Evolutionary conservation across 2,329 filamentous ascomycete genomes (phyloP), one percentile per base, ranked within the genome.

Genomic region (Alternaria arbusti): DNA sequence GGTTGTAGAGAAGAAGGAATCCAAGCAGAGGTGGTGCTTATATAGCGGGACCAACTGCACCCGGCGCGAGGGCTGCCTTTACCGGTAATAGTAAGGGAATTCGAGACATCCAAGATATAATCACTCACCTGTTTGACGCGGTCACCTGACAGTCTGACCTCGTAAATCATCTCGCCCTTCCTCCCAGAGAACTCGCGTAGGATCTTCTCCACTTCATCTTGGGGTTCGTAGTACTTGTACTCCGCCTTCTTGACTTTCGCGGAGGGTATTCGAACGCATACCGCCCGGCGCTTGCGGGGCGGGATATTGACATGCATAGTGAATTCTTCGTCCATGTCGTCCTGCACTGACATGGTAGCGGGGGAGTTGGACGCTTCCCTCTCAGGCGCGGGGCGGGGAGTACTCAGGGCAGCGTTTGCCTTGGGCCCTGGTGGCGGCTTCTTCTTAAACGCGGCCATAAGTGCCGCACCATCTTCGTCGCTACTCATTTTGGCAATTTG

Each of bases 121-220:
- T 57, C 64, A 79, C 82, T 74, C 72, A 86, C 84, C 76, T 79
- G 67, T 65, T 80, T 79, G 11, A 73, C 73, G 46, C 71, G 72
- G 15, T 74, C 78, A 61, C 83, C 78, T n/a, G 75, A 75, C 32
- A 84, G 79, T 61, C 77, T 75, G 15, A 85, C 82, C 58, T 80
- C 71, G 59, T 83, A 85, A 10, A 73, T 62, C 32, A 82, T 55
- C 3, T 73, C 71, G 17, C 78, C 76, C 32, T 36, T 43, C 5
- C 67, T 70, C 13, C 70, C 65, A 9, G 74, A 70, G 46, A 71
- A 69, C 65, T 84, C 80, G 17, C 76, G 71, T n/a, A 84, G 15
- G 1, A 86, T 77, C 11, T 73, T 71, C n/a, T 75, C 73, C 2
- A 85, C 80, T 15, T 73, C 68, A 23, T 78, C 72, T 20, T 68